Percentiles rank a stretch among this genome's conserved stretches.
phyloP scores from a whole-genome alignment of 208 protist species.

The Trypanosoma boissoni region DNA sequence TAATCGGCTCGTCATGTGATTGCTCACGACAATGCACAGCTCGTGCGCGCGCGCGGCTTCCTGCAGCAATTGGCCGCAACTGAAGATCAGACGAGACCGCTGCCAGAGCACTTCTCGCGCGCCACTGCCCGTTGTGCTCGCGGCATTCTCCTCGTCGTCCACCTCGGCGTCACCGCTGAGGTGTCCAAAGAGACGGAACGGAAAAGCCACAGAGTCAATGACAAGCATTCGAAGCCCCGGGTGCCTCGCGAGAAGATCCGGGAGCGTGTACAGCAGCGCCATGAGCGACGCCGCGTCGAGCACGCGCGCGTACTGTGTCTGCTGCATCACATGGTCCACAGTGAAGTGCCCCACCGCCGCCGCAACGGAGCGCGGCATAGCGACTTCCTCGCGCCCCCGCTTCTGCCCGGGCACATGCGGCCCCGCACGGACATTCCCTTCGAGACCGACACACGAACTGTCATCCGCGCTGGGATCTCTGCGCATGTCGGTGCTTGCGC shows the following conservation, averaged over 20 bases:
- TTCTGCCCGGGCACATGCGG: no score
- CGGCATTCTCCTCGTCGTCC: slow-evolving; percentile 1
- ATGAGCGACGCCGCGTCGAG: slow-evolving; percentile 54
- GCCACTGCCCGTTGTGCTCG: not conserved
- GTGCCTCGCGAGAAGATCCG: slow-evolving; percentile 15
- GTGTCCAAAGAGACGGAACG: slow-evolving; percentile 5
- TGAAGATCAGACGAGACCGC: slow-evolving; percentile 55
- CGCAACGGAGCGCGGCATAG: not conserved
- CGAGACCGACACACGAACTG: no score
- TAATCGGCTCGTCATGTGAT: slow-evolving; percentile 77
- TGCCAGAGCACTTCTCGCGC: slow-evolving; percentile 24
- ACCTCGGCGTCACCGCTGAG: not conserved
- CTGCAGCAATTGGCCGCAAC: slow-evolving; percentile 54
- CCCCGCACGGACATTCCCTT: no score
- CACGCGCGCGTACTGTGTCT: slow-evolving; percentile 69
- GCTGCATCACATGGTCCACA: slow-evolving; percentile 51
- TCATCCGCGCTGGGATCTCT: not conserved
- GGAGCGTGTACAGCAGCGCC: slow-evolving; percentile 53
- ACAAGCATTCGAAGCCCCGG: slow-evolving; percentile 56
- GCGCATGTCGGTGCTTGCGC: not conserved
- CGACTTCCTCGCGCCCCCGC: slow-evolving; percentile 3
- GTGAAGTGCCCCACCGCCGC: slow-evolving; percentile 23
- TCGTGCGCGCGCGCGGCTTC: slow-evolving; percentile 32
- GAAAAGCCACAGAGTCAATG: slow-evolving; percentile 86
- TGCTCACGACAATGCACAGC: slow-evolving; percentile 75